Conservation (phyloP, 2,329 filamentous ascomycete genomes). For the Grosmannia penicillata region DNA sequence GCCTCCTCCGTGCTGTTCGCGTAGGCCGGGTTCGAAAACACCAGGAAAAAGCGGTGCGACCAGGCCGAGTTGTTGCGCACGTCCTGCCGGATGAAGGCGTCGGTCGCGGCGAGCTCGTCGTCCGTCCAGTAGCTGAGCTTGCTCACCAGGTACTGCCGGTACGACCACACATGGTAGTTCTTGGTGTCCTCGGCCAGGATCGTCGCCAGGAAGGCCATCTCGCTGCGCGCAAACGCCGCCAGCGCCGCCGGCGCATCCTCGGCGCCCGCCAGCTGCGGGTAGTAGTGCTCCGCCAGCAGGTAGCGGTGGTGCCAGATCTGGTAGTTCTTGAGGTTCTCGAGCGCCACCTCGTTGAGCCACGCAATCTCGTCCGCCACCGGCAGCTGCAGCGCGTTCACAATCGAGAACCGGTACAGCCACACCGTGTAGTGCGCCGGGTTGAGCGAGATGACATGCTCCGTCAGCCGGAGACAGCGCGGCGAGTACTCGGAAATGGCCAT, state of each 20-base stretch:
- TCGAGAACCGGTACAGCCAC: slow-evolving; percentile 86
- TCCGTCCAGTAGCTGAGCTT: slow-evolving; percentile 49
- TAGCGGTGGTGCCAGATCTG: slow-evolving; percentile 83
- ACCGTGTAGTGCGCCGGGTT: slow-evolving; percentile 98
- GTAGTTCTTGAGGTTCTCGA: slow-evolving; percentile 89
- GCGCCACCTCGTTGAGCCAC: slow-evolving; percentile 76
- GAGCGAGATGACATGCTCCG: slow-evolving; percentile 77
- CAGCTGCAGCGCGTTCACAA: slow-evolving; percentile 51
- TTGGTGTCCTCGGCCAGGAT: slow-evolving; percentile 84
- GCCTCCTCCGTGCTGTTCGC: background rate
- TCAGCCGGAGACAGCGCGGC: slow-evolving; percentile 62
- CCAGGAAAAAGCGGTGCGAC: slow-evolving; percentile 93
- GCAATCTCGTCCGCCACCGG: slow-evolving; percentile 56
- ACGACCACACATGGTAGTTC: slow-evolving; percentile 98
- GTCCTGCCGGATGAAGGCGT: slow-evolving; percentile 60
- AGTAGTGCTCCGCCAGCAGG: slow-evolving; percentile 45
- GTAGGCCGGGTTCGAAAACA: slow-evolving; percentile 49
- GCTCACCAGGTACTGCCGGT: slow-evolving; percentile 58
- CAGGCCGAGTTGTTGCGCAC: slow-evolving; percentile 94
- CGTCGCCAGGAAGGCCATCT: slow-evolving; percentile 58
- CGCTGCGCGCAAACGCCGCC: slow-evolving; percentile 44
- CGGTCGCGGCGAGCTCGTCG: slow-evolving; percentile 57
- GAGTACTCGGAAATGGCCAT: slow-evolving; percentile 84
- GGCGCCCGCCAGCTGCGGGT: slow-evolving; percentile 46
- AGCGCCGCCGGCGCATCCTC: slow-evolving; percentile 38